Conservation (phyloP, 2,329 filamentous ascomycete species). For the Exophiala phaeomuriformis region DNA sequence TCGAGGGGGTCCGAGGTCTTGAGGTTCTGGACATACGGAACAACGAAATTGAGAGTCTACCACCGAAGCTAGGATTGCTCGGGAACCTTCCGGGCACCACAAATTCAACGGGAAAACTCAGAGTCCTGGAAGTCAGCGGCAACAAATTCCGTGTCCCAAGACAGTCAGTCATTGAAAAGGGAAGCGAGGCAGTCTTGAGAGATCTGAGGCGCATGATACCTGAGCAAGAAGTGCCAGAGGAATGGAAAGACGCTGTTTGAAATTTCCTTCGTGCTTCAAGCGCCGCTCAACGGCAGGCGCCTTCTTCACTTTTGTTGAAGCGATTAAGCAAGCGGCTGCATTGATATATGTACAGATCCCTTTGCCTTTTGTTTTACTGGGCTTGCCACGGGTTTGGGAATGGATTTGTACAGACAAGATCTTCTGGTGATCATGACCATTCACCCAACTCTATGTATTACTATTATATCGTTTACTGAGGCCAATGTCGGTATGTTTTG, state of each 20-base stretch:
- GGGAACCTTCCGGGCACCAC: constrained; percentile 46
- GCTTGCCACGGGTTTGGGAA: too few species aligned
- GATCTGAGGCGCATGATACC: constrained; percentile 76
- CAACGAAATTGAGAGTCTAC: constrained; percentile 76
- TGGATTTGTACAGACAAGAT: too few species aligned
- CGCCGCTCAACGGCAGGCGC: background rate
- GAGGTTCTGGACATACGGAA: constrained; percentile 70
- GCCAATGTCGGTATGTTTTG: too few species aligned
- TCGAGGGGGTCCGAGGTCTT: constrained; percentile 66
- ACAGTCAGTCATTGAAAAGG: constrained; percentile 74
- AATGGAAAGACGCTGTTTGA: constrained; percentile 23
- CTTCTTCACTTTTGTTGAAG: background rate
- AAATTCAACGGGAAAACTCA: constrained; percentile 49
- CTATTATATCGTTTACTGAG: too few species aligned
- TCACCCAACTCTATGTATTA: too few species aligned
- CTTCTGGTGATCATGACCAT: too few species aligned
- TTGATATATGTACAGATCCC: too few species aligned
- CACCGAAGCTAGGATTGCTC: constrained; percentile 71
- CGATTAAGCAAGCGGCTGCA: too few species aligned
- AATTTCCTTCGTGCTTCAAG: background rate
- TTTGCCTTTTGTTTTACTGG: too few species aligned
- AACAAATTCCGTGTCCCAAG: constrained; percentile 85
- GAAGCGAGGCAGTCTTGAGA: constrained; percentile 73
- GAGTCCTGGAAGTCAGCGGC: constrained; percentile 64
- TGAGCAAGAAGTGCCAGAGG: constrained; percentile 35